These are phyloP conservation scores for Pleurotus djamor DNA, from an alignment of 768 basidiomycete species.

Conservation along the genomic window DNA sequence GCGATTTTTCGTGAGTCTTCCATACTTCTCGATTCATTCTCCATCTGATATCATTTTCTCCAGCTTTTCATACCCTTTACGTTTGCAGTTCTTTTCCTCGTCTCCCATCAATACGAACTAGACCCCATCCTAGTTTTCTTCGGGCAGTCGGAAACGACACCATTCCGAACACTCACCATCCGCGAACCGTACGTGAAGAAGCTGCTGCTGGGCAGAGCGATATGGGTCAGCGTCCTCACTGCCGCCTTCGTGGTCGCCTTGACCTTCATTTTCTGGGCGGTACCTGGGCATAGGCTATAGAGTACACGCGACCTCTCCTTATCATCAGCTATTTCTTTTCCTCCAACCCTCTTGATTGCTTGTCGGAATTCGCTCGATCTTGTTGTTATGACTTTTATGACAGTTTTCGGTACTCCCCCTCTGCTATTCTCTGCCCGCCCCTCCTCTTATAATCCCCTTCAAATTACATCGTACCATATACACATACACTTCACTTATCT, in stretches of 20 bases:
- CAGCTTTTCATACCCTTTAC: slow-evolving; percentile 96
- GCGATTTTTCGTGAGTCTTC: slow-evolving; percentile 82
- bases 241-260: slow-evolving; percentile 73
- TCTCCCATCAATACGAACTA: slow-evolving; percentile 96
- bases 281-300: slow-evolving; percentile 89
- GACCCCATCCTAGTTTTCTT: slow-evolving; percentile 95
- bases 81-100: slow-evolving; percentile 84
- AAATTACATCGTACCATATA: neutral
- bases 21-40: neutral
- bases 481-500: slow-evolving; percentile 10
- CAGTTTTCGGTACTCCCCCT: neutral
- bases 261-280: slow-evolving; percentile 93
- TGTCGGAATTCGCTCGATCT: slow-evolving; percentile 14
- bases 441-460: neutral
- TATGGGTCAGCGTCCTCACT: slow-evolving; percentile 87
- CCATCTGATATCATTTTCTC: slow-evolving; percentile 11
- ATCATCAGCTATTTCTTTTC: slow-evolving; percentile 9
- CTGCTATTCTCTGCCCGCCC: neutral
- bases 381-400: slow-evolving; percentile 8
- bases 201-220: slow-evolving; percentile 82
- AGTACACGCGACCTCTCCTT: slow-evolving; percentile 10
- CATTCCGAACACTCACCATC: slow-evolving; percentile 90
- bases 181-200: slow-evolving; percentile 94
- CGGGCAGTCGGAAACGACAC: slow-evolving; percentile 93
- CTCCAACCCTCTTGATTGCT: slow-evolving; percentile 8